Evolutionary conservation across 2,329 filamentous ascomycete genomes (phyloP), one percentile per base, ranked within the genome.

Genomic region (Xylariaceae sp.): DNA sequence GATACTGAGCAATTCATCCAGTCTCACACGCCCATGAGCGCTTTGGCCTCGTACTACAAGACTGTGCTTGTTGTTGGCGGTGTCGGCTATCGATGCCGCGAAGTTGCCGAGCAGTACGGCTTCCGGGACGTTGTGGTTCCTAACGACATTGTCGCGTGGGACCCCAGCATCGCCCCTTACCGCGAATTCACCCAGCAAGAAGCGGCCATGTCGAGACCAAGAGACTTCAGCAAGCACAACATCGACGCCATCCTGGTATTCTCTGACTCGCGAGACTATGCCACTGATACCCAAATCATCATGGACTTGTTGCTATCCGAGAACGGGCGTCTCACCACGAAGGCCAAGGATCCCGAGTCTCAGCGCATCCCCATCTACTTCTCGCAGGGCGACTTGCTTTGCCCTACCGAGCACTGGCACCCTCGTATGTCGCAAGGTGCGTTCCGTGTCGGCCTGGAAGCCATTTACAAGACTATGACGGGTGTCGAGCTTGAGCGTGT

Each of bases 171-270:
- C 63, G 86, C 86, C 1, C 86, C 86, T 22, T 88, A 87, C 74
- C 77, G 82, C 39, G 75, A 80, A 63, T 88, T 89, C 71, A 84
- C 83, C 31, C 80, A 82, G 5, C 82, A 82, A 64, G 86, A 90
- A 71, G 81, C 83, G 44, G 80, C 78, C 4, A 80, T 84, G 18
- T 87, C 86, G 40, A 80, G 80, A 44, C 86, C 87, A 13, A 82
- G 84, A 38, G 87, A 90, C 73, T 90, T 90, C 73, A 79, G 76
- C 66, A 83, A 88, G 74, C 73, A 77, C 67, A 84, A 87, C 71
- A 89, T 89, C 64, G 82, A 89, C 42, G 86, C 86, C 60, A 88
- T 89, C 71, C 77, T 89, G 68, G 85, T 89, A 64, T 89, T 88
- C 74, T 87, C 84, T 54, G 86, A 89, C 73, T 86, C 83, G 46